Base-by-base conservation (phyloP, 2,329 filamentous ascomycete genomes). In the Colletotrichum euphorbiae region DNA sequence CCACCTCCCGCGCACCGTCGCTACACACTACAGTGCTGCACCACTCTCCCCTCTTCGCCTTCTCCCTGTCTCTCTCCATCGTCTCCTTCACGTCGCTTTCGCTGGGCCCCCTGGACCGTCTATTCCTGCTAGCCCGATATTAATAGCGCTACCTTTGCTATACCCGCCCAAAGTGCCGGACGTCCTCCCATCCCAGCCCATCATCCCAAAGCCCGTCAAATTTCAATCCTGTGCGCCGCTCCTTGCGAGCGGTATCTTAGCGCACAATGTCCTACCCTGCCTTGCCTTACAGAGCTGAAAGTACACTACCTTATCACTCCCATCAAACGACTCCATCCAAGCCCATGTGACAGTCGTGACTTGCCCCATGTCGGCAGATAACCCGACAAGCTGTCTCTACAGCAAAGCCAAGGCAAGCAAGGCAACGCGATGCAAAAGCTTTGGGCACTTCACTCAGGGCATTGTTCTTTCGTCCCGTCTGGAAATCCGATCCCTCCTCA, bases 121-220 rank as follows among this genome's bases (percentile, higher is more conserved):
- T 19, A 69, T 52, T 63, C 67, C 67, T 67, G 56, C 64, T 12
- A 17, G 15, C 31, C 12, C n/a, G 38, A 62, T 62, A 62, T 67
- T 58, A 67, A 62, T 62, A 69, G 62, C 33, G 56, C 43, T 54
- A 19, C 21, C 50, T 62, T 19, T 57, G 43, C 15, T 69, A 69
- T 67, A 62, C 62, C 62, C 62, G 56, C 67, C 48, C 62, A 59
- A 66, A 66, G 63, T 67, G 56, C 62, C 67, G 67, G 63, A 33
- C 55, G 36, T 58, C 21, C 8, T 38, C 45, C 46, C 58, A 61
- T 43, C 33, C 24, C 58, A 61, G 65, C 24, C 48, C 42, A 63
- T 57, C 28, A 40, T 24, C 4, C 24, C 24, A 24, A 24, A 24
- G 24, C 24, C 24, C 52, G 17, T 54, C 51, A n/a, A n/a, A n/a